These are phyloP conservation scores for Russula brevipes DNA, from an alignment of 768 basidiomycete genomes.

Conservation along the genomic window DNA sequence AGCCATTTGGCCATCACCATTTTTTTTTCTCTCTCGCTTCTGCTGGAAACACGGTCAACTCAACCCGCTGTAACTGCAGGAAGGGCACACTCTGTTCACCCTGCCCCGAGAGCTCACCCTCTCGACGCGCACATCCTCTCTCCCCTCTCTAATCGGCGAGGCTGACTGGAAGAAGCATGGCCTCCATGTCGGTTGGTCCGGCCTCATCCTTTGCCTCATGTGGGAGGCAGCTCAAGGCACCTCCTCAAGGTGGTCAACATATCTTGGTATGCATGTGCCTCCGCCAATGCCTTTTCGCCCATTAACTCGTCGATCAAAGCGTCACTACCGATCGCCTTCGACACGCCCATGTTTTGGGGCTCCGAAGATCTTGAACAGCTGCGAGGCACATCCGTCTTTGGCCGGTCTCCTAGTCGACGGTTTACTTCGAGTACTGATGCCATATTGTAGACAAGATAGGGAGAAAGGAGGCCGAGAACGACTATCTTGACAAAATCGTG, in stretches of 20 bases:
- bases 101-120: slow-evolving; percentile 76
- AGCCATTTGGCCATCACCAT: not conserved
- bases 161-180: slow-evolving; percentile 57
- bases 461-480: slow-evolving; percentile 69
- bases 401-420: slow-evolving; percentile 41
- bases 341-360: slow-evolving; percentile 94
- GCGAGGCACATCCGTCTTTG: slow-evolving; percentile 79
- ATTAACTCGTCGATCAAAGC: slow-evolving; percentile 34
- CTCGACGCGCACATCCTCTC: slow-evolving; percentile 67
- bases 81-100: slow-evolving; percentile 71
- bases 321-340: slow-evolving; percentile 65
- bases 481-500: slow-evolving; percentile 59
- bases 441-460: slow-evolving; percentile 71
- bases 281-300: not conserved
- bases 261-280: slow-evolving; percentile 51
- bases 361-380: slow-evolving; percentile 68
- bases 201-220: slow-evolving; percentile 91
- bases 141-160: slow-evolving; percentile 55
- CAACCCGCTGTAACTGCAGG: slow-evolving; percentile 38
- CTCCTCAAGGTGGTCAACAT: slow-evolving; percentile 62
- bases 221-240: slow-evolving; percentile 74
- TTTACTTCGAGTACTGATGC: not conserved
- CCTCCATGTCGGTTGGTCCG: slow-evolving; percentile 74
- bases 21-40: not conserved
- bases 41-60: slow-evolving; percentile 13